phyloP scores from a whole-genome alignment of 371 early-diverging fungal genomes.

The Saksenaea vasiformis region DNA sequence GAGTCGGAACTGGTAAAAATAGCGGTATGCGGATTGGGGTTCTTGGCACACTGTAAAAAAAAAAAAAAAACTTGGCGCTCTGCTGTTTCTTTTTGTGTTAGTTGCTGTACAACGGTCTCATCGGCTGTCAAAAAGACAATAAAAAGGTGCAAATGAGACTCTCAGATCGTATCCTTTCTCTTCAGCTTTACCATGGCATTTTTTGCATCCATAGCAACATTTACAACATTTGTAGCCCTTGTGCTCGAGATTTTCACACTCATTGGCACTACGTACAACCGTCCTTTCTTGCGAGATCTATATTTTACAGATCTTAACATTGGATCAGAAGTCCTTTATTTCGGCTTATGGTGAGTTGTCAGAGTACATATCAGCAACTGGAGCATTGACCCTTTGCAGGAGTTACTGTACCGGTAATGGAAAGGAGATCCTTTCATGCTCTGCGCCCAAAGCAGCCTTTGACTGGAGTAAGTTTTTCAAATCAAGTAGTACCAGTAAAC shows the following conservation, averaged over 20 bases:
- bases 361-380: not conserved
- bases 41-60: slow-evolving; percentile 2
- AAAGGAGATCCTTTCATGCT: slow-evolving; percentile 17
- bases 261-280: slow-evolving; percentile 24
- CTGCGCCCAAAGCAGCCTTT: slow-evolving; percentile 24
- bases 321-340: slow-evolving; percentile 9
- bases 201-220: slow-evolving; percentile 6
- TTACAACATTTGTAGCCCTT: slow-evolving; percentile 16
- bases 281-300: slow-evolving; percentile 20
- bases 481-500: not conserved
- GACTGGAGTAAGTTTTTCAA: slow-evolving; percentile 23
- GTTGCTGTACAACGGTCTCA: not conserved
- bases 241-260: slow-evolving; percentile 27
- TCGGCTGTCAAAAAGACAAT: slow-evolving; percentile 2
- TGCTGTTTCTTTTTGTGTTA: not conserved
- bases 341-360: slow-evolving; percentile 26
- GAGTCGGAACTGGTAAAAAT: not conserved
- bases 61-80: not conserved
- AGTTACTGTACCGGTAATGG: slow-evolving; percentile 20
- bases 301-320: slow-evolving; percentile 19
- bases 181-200: slow-evolving; percentile 5
- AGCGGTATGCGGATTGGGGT: not conserved
- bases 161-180: not conserved
- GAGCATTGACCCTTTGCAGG: not conserved
- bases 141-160: not conserved